These are phyloP conservation scores for Ceratocystis lukuohia DNA, from an alignment of 2,329 filamentous ascomycete species.

Conservation along the genomic window DNA sequence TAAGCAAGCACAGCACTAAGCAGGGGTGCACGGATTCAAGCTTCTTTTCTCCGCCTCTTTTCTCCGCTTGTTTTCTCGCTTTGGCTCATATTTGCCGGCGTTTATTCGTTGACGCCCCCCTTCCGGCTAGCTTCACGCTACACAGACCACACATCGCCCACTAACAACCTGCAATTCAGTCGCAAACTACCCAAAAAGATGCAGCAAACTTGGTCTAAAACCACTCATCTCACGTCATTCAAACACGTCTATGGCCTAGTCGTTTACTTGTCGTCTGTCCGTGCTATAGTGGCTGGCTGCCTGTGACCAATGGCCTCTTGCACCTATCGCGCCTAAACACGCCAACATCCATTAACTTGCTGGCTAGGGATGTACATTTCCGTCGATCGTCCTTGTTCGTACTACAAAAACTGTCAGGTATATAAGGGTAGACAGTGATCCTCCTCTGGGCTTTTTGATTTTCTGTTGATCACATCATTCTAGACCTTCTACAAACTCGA, in stretches of 20 bases:
- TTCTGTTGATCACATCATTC: constrained; percentile 7
- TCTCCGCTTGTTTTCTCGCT: not conserved
- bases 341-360: not conserved
- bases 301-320: not conserved
- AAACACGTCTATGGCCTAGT: not conserved
- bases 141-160: not conserved
- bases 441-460: not conserved
- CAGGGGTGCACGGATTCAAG: constrained; percentile 4
- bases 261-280: not conserved
- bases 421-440: constrained; percentile 1
- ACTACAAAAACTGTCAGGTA: not conserved
- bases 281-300: not conserved
- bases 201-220: not conserved
- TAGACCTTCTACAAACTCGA: not conserved
- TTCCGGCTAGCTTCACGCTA: not conserved
- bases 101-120: constrained; percentile 5
- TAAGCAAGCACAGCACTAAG: not conserved
- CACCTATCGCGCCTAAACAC: not conserved
- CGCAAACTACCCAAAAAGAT: not conserved
- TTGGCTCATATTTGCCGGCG: not conserved
- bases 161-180: not conserved
- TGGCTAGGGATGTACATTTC: not conserved
- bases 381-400: not conserved
- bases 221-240: not conserved
- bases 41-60: constrained; percentile 5